Percentiles rank a stretch among this genome's conserved stretches.
Conservation (phyloP, 2,329 filamentous ascomycete species). For the Lecanicillium sp. region DNA sequence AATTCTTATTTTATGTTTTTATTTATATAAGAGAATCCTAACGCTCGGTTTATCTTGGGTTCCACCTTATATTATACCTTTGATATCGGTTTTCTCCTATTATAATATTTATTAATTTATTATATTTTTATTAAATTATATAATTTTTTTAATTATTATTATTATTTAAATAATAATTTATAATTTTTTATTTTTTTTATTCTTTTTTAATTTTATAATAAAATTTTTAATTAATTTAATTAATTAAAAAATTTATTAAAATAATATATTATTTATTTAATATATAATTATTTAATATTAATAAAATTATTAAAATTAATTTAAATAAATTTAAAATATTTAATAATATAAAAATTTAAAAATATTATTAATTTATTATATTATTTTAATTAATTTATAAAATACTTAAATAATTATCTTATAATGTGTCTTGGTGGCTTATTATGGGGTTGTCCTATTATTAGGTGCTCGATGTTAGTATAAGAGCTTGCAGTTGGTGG, state of each 20-base stretch:
- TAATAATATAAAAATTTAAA: background rate
- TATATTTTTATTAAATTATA: background rate
- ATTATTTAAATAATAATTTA: background rate
- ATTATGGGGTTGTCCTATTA: too few species aligned
- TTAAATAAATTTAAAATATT: background rate
- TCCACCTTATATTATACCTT: background rate
- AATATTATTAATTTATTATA: background rate
- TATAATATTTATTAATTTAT: background rate
- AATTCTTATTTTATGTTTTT: too few species aligned
- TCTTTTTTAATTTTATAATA: background rate
- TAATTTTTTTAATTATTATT: background rate
- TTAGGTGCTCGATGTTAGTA: too few species aligned
- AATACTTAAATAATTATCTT: background rate
- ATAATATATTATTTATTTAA: background rate
- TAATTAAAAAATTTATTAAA: background rate
- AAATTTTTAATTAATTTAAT: background rate
- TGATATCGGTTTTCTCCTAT: background rate
- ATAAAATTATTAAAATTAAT: background rate
- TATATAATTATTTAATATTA: background rate
- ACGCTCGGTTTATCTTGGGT: too few species aligned
- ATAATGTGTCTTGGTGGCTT: too few species aligned
- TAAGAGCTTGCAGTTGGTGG: too few species aligned
- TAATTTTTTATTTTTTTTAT: background rate
- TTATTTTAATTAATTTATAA: background rate
- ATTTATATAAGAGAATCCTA: too few species aligned